Evolutionary conservation across 2,329 filamentous ascomycete species (phyloP).

Genomic region (Aureobasidium mangrovei): DNA sequence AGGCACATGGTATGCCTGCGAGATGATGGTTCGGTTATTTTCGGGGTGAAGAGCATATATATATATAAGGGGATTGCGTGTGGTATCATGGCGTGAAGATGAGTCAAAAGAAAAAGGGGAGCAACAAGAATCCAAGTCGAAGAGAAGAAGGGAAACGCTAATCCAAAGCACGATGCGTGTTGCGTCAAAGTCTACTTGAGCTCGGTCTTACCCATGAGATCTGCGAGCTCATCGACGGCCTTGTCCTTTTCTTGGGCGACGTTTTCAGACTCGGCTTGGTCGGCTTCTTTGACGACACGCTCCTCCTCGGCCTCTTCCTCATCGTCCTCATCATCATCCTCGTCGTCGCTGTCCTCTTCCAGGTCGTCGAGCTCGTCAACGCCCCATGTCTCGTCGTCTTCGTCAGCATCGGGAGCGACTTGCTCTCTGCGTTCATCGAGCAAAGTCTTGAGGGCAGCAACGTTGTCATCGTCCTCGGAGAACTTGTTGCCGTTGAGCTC

Average conservation of each 20-base stretch:
- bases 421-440: conserved; percentile 52
- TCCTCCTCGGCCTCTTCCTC: conserved; percentile 52
- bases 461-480: conserved; percentile 67
- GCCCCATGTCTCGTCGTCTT: conserved; percentile 68
- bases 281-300: conserved; percentile 59
- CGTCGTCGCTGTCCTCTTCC: conserved; percentile 60
- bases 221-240: conserved; percentile 73
- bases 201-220: conserved; percentile 62
- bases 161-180: conserved; percentile 9
- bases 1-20: too few species aligned
- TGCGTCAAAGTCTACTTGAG: conserved; percentile 22
- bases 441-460: conserved; percentile 55
- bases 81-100: background rate
- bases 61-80: background rate
- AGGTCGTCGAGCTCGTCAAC: conserved; percentile 81
- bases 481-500: conserved; percentile 98
- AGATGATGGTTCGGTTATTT: too few species aligned
- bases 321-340: conserved; percentile 51
- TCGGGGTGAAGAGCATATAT: too few species aligned
- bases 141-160: conserved; percentile 2
- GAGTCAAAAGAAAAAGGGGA: background rate
- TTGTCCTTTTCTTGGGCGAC: conserved; percentile 62
- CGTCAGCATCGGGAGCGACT: conserved; percentile 47
- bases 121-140: too few species aligned
- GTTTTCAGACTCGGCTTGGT: conserved; percentile 65